Evolutionary conservation across 2,329 filamentous ascomycete genomes (phyloP).

Genomic region (Mycosphaerella sp.): DNA sequence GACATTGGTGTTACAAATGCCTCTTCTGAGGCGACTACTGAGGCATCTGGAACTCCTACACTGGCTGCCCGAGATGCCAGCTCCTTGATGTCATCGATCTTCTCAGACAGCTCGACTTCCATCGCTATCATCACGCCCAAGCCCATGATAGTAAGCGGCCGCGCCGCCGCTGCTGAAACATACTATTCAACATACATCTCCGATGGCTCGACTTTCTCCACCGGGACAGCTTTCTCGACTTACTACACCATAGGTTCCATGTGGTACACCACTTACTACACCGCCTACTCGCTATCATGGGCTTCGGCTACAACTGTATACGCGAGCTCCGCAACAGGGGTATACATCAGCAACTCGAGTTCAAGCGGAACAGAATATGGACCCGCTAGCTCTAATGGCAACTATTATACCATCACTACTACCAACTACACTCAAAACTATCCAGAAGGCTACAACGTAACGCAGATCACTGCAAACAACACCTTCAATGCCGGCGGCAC

Average conservation of each 20-base stretch:
- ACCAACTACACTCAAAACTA: constrained; percentile 18
- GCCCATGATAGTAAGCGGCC: constrained; percentile 23
- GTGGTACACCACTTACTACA: constrained; percentile 31
- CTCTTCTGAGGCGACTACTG: constrained; percentile 24
- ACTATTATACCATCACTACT: constrained; percentile 14
- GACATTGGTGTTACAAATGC: constrained; percentile 23
- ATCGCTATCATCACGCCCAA: constrained; percentile 29
- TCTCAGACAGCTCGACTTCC: constrained; percentile 27
- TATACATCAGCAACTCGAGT: constrained; percentile 18
- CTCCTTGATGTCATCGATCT: constrained; percentile 23
- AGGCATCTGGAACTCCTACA: constrained; percentile 17
- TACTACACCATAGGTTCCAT: constrained; percentile 21
- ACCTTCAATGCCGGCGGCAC: constrained; percentile 24
- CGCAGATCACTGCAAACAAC: constrained; percentile 19
- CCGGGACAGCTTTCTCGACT: constrained; percentile 28
- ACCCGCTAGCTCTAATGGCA: constrained; percentile 16
- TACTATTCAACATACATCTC: constrained; percentile 28
- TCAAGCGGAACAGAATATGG: constrained; percentile 12
- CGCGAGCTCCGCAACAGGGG: constrained; percentile 20
- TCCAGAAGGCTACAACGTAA: constrained; percentile 22
- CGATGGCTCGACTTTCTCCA: constrained; percentile 29
- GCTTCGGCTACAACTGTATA: constrained; percentile 27
- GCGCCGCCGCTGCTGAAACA: constrained; percentile 18
- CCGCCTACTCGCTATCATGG: constrained; percentile 27
- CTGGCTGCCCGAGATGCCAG: constrained; percentile 22